Percentiles rank a stretch among this genome's conserved stretches.
phyloP scores from a whole-genome alignment of 2,329 filamentous ascomycete species.

The Fusarium illudens region DNA sequence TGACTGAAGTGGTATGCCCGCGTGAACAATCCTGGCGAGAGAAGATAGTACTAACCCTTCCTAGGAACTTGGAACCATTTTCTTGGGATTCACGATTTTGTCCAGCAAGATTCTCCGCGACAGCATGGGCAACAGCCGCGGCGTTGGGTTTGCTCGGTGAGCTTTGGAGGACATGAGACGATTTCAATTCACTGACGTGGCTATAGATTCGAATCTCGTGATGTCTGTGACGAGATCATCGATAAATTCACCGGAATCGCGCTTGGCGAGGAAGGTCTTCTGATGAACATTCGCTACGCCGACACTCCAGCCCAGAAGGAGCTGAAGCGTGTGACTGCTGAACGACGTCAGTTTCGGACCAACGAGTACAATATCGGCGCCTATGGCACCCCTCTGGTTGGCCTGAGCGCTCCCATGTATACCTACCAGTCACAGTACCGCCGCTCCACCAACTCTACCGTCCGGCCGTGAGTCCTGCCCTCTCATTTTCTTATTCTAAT shows the following conservation, averaged over 20 bases:
- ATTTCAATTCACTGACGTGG: slow-evolving; percentile 1
- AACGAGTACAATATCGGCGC: slow-evolving; percentile 89
- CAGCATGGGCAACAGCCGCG: slow-evolving; percentile 89
- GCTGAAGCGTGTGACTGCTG: slow-evolving; percentile 93
- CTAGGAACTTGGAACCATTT: slow-evolving; percentile 80
- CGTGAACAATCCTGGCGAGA: neutral
- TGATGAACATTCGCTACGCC: slow-evolving; percentile 94
- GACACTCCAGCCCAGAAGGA: slow-evolving; percentile 97
- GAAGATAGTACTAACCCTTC: slow-evolving; percentile 14
- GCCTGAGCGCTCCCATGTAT: slow-evolving; percentile 55
- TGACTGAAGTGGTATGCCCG: slow-evolving; percentile 83
- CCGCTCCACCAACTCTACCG: slow-evolving; percentile 39
- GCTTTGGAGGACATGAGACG: slow-evolving; percentile 36
- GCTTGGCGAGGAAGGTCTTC: slow-evolving; percentile 79
- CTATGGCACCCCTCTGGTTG: slow-evolving; percentile 69
- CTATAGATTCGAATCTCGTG: slow-evolving; percentile 83
- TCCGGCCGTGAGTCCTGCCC: slow-evolving; percentile 44
- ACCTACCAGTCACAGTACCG: slow-evolving; percentile 50
- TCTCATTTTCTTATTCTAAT: neutral
- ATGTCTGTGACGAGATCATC: slow-evolving; percentile 91
- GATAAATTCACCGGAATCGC: slow-evolving; percentile 82
- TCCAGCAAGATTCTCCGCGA: slow-evolving; percentile 97
- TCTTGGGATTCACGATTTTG: slow-evolving; percentile 81
- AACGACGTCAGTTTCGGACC: slow-evolving; percentile 93
- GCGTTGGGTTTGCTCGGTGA: slow-evolving; percentile 96